Base-by-base conservation (phyloP, 148 eudicot species). In the Spergularia bocconei region DNA sequence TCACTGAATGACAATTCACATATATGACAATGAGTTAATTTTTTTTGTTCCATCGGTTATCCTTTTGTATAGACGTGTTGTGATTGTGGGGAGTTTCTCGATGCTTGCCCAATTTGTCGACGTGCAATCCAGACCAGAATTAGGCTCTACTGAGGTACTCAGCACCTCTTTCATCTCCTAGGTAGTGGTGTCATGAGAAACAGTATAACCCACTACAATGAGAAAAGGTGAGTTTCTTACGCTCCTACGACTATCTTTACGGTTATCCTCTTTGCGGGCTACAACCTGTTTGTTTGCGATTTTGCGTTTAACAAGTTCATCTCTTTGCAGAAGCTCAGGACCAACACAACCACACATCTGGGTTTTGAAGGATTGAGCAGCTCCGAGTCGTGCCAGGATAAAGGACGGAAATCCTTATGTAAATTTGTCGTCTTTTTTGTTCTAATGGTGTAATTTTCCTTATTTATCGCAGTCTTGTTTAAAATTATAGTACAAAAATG, bases 101-200 rank as follows among this genome's bases (percentile, higher is more conserved):
- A 90, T 38, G 53, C 64, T 52, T 95, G 98, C 81, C 98, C 98
- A 15, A 91, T 91, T 53, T 93, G 98, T 74, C 89, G 97, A 41
- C 85, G 90, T 74, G 77, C 62, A 48, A 93, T 93, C 17, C 76
- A 88, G 65, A 87, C 97, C 51, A 88, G 89, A 82, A 93, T 93
- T 79, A 91, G 87, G 86, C 93, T 93, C 63, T 89, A 86, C 82
- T 89, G 78, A 84, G 73, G 52, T 63, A 55, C 52, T 63, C 75
- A 44, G 61, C 38, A 44, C 41, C 56, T 74, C 65, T 56, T 33
- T 23, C 19, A 60, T 75, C 23, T 71, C 38, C 48, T 60, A 44
- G 62, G 54, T 11, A 65, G 58, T 69, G 7, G 13, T 77, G 71
- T 70, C 59, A 70, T 36, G 69, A 36, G 75, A 48, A 61, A 74